Evolutionary conservation across 129 eudicot species (phyloP).

Genomic region (Tagetes erecta): DNA sequence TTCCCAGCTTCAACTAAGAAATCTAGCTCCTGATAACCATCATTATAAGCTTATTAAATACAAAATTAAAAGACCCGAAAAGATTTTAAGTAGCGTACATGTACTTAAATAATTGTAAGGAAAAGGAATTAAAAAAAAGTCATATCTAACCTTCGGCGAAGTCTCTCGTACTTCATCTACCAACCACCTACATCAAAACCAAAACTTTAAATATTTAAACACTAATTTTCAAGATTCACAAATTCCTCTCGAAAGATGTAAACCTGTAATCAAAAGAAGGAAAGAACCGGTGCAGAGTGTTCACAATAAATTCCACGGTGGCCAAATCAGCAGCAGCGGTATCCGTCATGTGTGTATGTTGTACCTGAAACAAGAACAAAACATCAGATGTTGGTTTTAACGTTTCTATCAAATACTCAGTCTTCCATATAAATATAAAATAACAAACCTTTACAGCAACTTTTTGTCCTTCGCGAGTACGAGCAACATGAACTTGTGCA

Average conservation of each 20-base stretch:
- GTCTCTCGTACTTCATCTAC: slow-evolving; percentile 84
- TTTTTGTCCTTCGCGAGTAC: slow-evolving; percentile 74
- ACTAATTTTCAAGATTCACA: neutral
- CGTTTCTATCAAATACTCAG: neutral
- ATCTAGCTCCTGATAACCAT: slow-evolving; percentile 85
- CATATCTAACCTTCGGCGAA: slow-evolving; percentile 72
- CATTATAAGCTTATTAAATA: slow-evolving; percentile 30
- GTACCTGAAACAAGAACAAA: slow-evolving; percentile 54
- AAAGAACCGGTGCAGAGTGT: slow-evolving; percentile 74
- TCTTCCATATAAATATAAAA: neutral
- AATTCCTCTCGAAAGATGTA: neutral
- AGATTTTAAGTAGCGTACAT: neutral
- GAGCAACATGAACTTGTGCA: slow-evolving; percentile 96
- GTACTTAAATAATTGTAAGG: neutral
- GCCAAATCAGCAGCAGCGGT: slow-evolving; percentile 98
- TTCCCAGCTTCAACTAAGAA: slow-evolving; percentile 86
- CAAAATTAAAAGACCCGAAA: slow-evolving; percentile 7
- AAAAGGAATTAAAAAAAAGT: neutral
- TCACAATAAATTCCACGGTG: slow-evolving; percentile 82
- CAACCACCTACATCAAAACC: slow-evolving; percentile 75
- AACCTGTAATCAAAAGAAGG: slow-evolving; percentile 96
- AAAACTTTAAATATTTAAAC: slow-evolving; percentile 13
- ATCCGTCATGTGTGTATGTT: slow-evolving; percentile 93
- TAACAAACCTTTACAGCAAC: slow-evolving; percentile 90
- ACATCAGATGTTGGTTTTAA: slow-evolving; percentile 13